These are phyloP conservation scores for Rhazya stricta DNA, from an alignment of 257 asterid species.

Conservation along the genomic window DNA sequence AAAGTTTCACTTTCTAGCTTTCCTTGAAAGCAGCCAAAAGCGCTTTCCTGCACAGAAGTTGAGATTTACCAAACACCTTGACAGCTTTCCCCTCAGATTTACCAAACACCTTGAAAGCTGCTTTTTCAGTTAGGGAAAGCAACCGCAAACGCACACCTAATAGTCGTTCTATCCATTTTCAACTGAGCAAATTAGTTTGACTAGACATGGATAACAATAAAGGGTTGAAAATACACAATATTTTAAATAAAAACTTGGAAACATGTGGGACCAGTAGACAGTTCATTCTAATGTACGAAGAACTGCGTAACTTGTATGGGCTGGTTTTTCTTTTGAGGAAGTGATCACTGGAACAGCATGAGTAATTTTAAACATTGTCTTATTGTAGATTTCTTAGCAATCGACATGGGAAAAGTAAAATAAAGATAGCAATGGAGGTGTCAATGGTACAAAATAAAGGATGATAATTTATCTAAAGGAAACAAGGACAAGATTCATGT, in stretches of 20 bases:
- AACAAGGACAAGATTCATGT: not conserved
- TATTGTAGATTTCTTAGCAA: not conserved
- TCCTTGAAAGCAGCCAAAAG: no score
- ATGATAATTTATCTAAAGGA: not conserved
- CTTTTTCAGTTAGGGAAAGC: no score
- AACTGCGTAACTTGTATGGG: not conserved
- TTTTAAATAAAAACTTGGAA: not conserved
- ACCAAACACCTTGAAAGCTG: no score
- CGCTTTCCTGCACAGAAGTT: no score
- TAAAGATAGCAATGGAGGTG: not conserved
- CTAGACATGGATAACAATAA: not conserved
- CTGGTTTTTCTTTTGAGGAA: not conserved
- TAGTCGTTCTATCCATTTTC: not conserved
- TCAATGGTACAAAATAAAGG: not conserved
- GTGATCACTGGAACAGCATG: not conserved
- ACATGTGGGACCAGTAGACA: not conserved
- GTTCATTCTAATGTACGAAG: no score
- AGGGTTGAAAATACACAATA: no score
- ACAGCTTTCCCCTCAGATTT: no score
- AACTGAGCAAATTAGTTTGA: not conserved
- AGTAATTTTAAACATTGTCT: not conserved
- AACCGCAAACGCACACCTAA: no score
- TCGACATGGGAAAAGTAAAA: not conserved
- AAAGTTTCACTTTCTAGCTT: no score
- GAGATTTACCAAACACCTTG: no score